A percentile compares a stretch with the other conserved stretches of the same genome.
Evolutionary conservation across 1,139 yeast genomes (phyloP).

Genomic region (Yamadazyma dendronema): DNA sequence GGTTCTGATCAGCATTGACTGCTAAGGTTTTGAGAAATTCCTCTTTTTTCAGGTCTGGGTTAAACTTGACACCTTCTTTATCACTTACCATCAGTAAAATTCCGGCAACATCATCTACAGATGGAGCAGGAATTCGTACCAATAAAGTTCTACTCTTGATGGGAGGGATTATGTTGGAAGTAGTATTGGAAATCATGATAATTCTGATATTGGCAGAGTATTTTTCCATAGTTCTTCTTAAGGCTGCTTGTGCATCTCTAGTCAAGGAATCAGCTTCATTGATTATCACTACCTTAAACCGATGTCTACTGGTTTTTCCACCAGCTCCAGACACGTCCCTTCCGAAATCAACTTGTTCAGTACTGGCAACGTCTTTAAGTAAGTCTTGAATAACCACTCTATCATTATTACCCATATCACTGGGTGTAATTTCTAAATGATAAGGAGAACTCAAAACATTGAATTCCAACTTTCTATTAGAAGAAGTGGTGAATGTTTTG

Average conservation of each 20-base stretch:
- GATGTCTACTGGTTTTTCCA: conserved; percentile 42
- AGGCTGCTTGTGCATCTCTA: conserved; percentile 96
- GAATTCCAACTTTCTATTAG: conserved; percentile 76
- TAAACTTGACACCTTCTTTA: conserved; percentile 51
- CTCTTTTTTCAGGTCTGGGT: conserved; percentile 32
- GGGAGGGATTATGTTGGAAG: conserved; percentile 90
- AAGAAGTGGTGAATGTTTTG: conserved; percentile 73
- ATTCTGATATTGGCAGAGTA: conserved; percentile 85
- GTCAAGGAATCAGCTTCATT: conserved; percentile 93
- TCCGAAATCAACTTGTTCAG: conserved; percentile 80
- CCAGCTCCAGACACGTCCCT: neutral
- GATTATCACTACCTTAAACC: conserved; percentile 88
- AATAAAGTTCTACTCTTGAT: conserved; percentile 89
- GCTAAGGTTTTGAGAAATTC: conserved; percentile 54
- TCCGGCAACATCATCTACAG: conserved; percentile 49
- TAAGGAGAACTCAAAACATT: conserved; percentile 87
- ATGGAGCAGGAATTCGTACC: conserved; percentile 84
- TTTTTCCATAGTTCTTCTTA: conserved; percentile 97
- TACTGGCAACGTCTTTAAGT: conserved; percentile 90
- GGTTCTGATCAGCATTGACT: conserved; percentile 58
- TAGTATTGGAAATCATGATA: conserved; percentile 81
- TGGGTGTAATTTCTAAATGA: conserved; percentile 93
- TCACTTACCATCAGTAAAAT: conserved; percentile 57
- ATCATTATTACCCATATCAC: conserved; percentile 95
- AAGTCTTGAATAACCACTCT: conserved; percentile 92